phyloP scores from a whole-genome alignment of 192 early-diverging fungal genomes.

The Podila verticillata region DNA sequence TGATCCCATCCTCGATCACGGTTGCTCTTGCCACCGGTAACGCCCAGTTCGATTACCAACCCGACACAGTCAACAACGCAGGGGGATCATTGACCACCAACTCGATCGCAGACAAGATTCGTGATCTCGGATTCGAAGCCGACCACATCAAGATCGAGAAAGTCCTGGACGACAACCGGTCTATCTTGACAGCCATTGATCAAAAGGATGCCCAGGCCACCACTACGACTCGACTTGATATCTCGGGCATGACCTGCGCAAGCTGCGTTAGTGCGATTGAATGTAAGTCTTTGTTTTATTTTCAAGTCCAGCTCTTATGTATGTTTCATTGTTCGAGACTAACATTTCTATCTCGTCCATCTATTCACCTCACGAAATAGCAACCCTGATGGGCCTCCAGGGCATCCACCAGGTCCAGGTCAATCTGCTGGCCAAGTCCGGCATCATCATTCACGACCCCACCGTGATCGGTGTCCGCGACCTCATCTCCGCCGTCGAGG shows the following conservation, averaged over 20 bases:
- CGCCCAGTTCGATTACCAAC: conserved; percentile 38
- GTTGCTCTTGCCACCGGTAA: conserved; percentile 40
- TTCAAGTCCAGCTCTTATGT: not conserved
- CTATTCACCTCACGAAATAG: conserved; percentile 4
- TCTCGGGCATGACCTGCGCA: conserved; percentile 89
- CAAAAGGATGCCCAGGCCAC: not conserved
- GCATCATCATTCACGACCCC: conserved; percentile 62
- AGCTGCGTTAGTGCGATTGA: conserved; percentile 85
- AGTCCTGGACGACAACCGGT: conserved; percentile 11
- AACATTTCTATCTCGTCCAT: not conserved
- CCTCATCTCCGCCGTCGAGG: conserved; percentile 66
- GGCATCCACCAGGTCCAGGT: conserved; percentile 60
- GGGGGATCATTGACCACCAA: conserved; percentile 25
- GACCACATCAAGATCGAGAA: conserved; percentile 52
- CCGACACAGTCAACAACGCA: not conserved
- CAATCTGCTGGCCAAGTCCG: conserved; percentile 61
- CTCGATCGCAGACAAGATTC: conserved; percentile 45
- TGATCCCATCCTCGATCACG: conserved; percentile 29
- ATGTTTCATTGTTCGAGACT: not conserved
- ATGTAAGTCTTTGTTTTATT: conserved; percentile 32
- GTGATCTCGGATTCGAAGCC: conserved; percentile 53
- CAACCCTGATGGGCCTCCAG: conserved; percentile 40
- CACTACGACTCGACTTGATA: conserved; percentile 38
- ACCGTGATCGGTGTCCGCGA: conserved; percentile 66
- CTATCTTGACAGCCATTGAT: not conserved